Base-by-base conservation (phyloP, 1,284 basidiomycete species). In the Apiotrichum siamense region DNA sequence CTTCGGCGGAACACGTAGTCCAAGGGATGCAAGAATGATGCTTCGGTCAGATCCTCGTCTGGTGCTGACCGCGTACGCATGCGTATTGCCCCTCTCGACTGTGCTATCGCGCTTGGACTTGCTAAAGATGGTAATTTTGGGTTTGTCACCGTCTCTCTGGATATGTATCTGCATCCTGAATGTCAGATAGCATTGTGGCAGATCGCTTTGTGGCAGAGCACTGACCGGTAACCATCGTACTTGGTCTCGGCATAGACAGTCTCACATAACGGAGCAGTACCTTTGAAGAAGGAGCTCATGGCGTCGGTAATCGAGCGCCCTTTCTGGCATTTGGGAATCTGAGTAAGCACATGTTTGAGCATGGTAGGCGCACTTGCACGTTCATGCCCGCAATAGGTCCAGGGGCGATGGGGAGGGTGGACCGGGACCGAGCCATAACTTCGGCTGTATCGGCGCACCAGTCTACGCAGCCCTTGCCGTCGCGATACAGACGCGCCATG, bases 61-160 rank as follows among this genome's bases (percentile, higher is more conserved):
- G 13, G 10, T 15, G n/a, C 21, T 7, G 1, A 21, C 42, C 13
- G 74, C 81, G 50, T 46, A 84, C 84, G 77, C 63, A 64, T 89
- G 88, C 3, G 88, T 74, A 7, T 78, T 83, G 32, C 76, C 62
- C 29, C 89, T 79, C 63, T 91, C 88, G 37, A 74, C 51, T 0
- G 88, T 92, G 18, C 85, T 88, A 60, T 92, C 80, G 17, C 89
- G 74, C 54, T 81, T 84, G 56, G 84, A 88, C 72, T 94, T 91
- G 75, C 86, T 89, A 66, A 85, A 90, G 33, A 93, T 87, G 1
- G 75, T 82, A 51, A 93, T 83, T 11, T 73, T 73, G 2, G 80
- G 72, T 4, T 62, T 66, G 6, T 74, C 67, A 4, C 64, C 62
- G 6, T 65, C 57, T 4, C 83, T 63, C 57, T 83, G 76, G 23